Evolutionary conservation across 2,329 filamentous ascomycete species (phyloP).

Genomic region (Sporothrix globosa): DNA sequence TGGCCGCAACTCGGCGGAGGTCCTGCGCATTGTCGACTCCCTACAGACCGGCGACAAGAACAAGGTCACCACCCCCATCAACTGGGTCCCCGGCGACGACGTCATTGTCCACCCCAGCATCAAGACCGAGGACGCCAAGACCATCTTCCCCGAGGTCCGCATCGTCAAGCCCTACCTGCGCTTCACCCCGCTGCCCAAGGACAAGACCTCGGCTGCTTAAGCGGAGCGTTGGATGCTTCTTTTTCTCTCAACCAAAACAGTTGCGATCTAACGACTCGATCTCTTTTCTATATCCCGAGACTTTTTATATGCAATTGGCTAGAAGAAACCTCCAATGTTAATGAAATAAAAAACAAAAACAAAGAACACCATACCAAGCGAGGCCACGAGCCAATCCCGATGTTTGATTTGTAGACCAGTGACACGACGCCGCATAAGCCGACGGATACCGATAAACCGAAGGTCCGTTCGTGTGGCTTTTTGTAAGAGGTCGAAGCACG

Average conservation of each 20-base stretch:
- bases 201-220: conserved; percentile 30
- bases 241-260: background rate
- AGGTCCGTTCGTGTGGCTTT: background rate
- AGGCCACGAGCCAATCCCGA: background rate
- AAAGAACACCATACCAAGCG: background rate
- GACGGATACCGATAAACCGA: background rate
- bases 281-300: conserved; percentile 20
- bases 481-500: background rate
- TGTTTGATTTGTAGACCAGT: background rate
- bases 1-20: conserved; percentile 79
- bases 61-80: conserved; percentile 84
- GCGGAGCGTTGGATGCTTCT: background rate
- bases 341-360: conserved; percentile 14
- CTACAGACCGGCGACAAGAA: conserved; percentile 85
- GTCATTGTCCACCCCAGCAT: conserved; percentile 87
- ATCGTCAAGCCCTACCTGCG: conserved; percentile 73
- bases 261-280: background rate
- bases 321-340: background rate
- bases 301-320: conserved; percentile 25
- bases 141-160: conserved; percentile 79
- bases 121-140: conserved; percentile 81
- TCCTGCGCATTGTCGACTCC: conserved; percentile 77
- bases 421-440: background rate
- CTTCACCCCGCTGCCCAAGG: conserved; percentile 68
- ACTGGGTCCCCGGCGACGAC: conserved; percentile 87